These are phyloP conservation scores for Fonsecaea pedrosoi DNA, from an alignment of 2,329 filamentous ascomycete genomes.

Conservation along the genomic window DNA sequence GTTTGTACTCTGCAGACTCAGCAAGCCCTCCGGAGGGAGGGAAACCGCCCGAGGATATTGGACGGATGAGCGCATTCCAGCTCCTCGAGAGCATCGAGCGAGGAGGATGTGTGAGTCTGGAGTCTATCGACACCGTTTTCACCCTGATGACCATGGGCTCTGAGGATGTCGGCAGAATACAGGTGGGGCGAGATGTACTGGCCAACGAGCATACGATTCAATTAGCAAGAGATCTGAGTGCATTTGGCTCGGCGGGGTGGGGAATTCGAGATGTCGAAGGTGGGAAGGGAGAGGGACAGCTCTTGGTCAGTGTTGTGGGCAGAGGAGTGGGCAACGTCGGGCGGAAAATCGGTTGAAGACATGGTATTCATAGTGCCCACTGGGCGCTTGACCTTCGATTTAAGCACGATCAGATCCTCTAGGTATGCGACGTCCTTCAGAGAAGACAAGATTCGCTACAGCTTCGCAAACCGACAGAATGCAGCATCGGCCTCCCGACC, in stretches of 20 bases:
- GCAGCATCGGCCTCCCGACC: background rate
- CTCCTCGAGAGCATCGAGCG: slow-evolving; percentile 80
- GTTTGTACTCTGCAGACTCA: slow-evolving; percentile 87
- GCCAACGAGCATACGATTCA: slow-evolving; percentile 80
- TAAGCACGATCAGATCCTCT: background rate
- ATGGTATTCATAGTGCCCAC: background rate
- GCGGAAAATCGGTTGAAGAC: slow-evolving; percentile 74
- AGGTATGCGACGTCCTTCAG: background rate
- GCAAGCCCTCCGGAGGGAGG: slow-evolving; percentile 77
- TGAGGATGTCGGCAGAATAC: slow-evolving; percentile 88
- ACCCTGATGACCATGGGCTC: slow-evolving; percentile 97
- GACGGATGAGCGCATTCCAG: slow-evolving; percentile 85
- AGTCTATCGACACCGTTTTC: slow-evolving; percentile 76
- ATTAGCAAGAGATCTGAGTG: slow-evolving; percentile 81
- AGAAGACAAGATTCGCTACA: background rate
- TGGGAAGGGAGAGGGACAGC: slow-evolving; percentile 66
- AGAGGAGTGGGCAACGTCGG: slow-evolving; percentile 93
- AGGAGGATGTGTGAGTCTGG: slow-evolving; percentile 79
- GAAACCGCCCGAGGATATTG: slow-evolving; percentile 86
- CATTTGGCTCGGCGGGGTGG: slow-evolving; percentile 92
- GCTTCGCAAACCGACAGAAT: background rate
- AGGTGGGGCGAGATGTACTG: slow-evolving; percentile 80
- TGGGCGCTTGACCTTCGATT: background rate
- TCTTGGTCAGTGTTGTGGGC: slow-evolving; percentile 90
- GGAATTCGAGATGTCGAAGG: slow-evolving; percentile 78